Conservation (phyloP, 2,329 filamentous ascomycete genomes). For the Trichoderma hamatum region DNA sequence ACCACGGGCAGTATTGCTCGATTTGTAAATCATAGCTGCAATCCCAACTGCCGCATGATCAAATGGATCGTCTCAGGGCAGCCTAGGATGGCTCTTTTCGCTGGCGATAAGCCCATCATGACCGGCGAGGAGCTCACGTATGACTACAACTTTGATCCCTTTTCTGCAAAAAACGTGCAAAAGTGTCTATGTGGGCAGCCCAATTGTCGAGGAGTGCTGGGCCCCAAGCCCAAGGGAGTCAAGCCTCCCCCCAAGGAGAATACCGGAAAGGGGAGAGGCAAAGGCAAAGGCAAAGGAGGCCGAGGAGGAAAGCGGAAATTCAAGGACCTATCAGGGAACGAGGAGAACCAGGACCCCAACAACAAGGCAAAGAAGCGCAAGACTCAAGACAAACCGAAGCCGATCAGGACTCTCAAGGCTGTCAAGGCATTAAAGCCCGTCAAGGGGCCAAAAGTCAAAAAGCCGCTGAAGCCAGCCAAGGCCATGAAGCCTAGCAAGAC, state of each 20-base stretch:
- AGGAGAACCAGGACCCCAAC: constrained; percentile 42
- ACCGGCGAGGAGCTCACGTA: constrained; percentile 96
- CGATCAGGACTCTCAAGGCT: constrained; percentile 19
- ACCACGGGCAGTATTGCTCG: constrained; percentile 94
- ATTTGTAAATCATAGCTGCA: constrained; percentile 97
- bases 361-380: constrained; percentile 50
- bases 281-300: constrained; percentile 38
- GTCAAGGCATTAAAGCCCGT: constrained; percentile 13
- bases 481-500: background rate
- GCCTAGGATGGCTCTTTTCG: constrained; percentile 95
- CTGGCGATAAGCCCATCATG: constrained; percentile 84
- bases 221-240: constrained; percentile 61
- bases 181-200: constrained; percentile 64
- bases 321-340: constrained; percentile 54
- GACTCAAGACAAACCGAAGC: constrained; percentile 36
- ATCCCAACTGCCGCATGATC: constrained; percentile 95
- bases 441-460: background rate
- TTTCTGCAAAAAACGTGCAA: constrained; percentile 69
- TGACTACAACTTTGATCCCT: constrained; percentile 77
- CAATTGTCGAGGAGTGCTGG: constrained; percentile 67
- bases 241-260: constrained; percentile 54
- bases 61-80: constrained; percentile 96
- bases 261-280: constrained; percentile 44
- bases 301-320: constrained; percentile 60
- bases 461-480: background rate